These are phyloP conservation scores for Syzygium oleosum DNA, from an alignment of 345 rosid species.

Conservation along the genomic window DNA sequence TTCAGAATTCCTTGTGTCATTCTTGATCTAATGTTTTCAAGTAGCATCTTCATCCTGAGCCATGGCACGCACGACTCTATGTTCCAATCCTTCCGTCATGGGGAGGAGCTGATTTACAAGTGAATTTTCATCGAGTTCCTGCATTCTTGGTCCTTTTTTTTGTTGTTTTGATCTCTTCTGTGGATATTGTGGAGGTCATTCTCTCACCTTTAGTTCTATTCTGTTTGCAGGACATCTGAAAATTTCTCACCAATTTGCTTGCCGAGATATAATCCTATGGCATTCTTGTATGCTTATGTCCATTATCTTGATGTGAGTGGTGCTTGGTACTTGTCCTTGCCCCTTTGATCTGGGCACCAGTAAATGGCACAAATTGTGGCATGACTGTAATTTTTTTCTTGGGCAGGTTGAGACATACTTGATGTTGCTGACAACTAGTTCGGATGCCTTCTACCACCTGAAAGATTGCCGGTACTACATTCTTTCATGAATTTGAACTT, in stretches of 20 bases:
- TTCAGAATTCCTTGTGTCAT: neutral
- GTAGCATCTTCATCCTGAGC: neutral
- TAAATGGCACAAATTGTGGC: neutral
- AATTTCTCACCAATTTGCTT: constrained; percentile 97
- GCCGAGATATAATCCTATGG: constrained; percentile 93
- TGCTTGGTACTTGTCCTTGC: neutral
- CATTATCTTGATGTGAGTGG: constrained; percentile 89
- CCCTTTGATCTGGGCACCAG: neutral
- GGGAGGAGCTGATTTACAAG: neutral
- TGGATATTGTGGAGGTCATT: neutral
- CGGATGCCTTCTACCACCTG: constrained; percentile 93
- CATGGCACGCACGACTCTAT: neutral
- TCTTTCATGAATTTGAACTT: neutral
- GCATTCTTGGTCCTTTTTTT: neutral
- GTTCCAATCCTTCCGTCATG: neutral
- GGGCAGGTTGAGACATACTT: constrained; percentile 84
- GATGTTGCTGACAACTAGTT: constrained; percentile 87
- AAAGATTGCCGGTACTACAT: constrained; percentile 85
- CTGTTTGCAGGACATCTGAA: constrained; percentile 81
- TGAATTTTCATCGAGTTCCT: neutral
- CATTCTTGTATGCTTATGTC: constrained; percentile 93
- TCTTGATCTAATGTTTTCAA: neutral
- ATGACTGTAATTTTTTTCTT: neutral
- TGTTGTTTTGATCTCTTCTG: neutral
- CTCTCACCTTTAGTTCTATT: neutral